Percentiles rank a stretch among this genome's conserved stretches.
Conservation (phyloP, 2,329 filamentous ascomycete genomes). For the Hypocreales sp. region DNA sequence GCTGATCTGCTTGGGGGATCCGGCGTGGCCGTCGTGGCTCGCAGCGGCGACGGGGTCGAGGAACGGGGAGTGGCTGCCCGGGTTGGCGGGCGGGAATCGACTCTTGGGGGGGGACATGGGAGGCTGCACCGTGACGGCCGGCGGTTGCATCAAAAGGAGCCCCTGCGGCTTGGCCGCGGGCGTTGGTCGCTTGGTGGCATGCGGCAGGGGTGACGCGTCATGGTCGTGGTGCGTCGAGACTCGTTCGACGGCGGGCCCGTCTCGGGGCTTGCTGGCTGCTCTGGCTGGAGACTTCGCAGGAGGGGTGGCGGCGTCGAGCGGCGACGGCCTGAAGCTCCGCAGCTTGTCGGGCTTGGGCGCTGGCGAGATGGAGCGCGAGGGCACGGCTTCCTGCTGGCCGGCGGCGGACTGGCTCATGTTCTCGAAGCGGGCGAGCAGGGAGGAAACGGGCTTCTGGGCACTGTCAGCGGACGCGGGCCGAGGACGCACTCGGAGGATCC, state of each 20-base stretch:
- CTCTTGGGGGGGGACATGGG: constrained; percentile 52
- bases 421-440: constrained; percentile 67
- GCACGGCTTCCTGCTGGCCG: constrained; percentile 7
- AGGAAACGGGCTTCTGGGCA: constrained; percentile 62
- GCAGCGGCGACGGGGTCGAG: constrained; percentile 30
- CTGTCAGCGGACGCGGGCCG: constrained; percentile 1
- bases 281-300: constrained; percentile 4
- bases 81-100: constrained; percentile 15
- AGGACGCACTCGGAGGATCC: neutral
- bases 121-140: constrained; percentile 53
- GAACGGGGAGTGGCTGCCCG: constrained; percentile 26
- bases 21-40: constrained; percentile 22
- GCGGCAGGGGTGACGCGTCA: constrained; percentile 8
- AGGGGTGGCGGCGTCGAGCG: constrained; percentile 14
- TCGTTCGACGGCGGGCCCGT: constrained; percentile 6
- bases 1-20: constrained; percentile 30
- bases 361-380: constrained; percentile 20
- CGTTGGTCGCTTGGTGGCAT: constrained; percentile 10
- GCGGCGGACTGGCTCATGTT: constrained; percentile 33
- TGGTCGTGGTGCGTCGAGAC: constrained; percentile 8
- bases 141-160: constrained; percentile 34
- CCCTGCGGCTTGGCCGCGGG: constrained; percentile 9
- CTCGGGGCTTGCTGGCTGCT: constrained; percentile 11
- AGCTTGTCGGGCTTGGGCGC: constrained; percentile 26
- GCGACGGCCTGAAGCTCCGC: constrained; percentile 22